A percentile compares a stretch with the other conserved stretches of the same genome.
Evolutionary conservation across 805 yeast genomes (phyloP).

Genomic region (Blastobotrys muscicola): DNA sequence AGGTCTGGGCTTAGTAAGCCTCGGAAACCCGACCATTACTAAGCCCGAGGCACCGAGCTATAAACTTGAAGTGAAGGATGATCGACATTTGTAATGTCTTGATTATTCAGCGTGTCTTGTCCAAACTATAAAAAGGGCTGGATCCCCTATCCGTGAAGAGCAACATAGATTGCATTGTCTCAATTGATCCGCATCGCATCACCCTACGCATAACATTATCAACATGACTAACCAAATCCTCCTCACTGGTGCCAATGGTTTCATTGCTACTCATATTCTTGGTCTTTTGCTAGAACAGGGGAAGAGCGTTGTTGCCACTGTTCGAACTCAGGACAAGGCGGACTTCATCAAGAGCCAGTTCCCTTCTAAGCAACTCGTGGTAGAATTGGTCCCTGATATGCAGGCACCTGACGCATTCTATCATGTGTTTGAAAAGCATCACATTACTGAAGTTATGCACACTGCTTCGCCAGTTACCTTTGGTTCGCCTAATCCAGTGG

Average conservation of each 20-base stretch:
- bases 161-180: no score
- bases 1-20: no score
- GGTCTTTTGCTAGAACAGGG: constrained; percentile 32
- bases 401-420: constrained; percentile 27
- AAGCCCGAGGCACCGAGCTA: no score
- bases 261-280: constrained; percentile 40
- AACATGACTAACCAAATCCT: constrained; percentile 19
- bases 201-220: background rate
- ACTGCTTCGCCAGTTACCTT: constrained; percentile 32
- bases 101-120: no score
- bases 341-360: constrained; percentile 19
- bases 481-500: constrained; percentile 28
- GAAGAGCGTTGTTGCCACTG: constrained; percentile 38
- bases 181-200: no score
- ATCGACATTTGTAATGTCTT: no score
- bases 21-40: no score
- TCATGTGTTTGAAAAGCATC: no score
- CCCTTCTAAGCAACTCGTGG: constrained; percentile 13
- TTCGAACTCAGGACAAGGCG: constrained; percentile 35
- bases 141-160: no score
- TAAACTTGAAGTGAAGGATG: no score
- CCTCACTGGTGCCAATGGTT: constrained; percentile 44
- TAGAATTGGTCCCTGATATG: constrained; percentile 22
- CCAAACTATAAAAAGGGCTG: no score
- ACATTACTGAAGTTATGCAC: constrained; percentile 35